A percentile compares a stretch with the other conserved stretches of the same genome.
phyloP scores from a whole-genome alignment of 306 rosid species.

The Vigna unguiculata region DNA sequence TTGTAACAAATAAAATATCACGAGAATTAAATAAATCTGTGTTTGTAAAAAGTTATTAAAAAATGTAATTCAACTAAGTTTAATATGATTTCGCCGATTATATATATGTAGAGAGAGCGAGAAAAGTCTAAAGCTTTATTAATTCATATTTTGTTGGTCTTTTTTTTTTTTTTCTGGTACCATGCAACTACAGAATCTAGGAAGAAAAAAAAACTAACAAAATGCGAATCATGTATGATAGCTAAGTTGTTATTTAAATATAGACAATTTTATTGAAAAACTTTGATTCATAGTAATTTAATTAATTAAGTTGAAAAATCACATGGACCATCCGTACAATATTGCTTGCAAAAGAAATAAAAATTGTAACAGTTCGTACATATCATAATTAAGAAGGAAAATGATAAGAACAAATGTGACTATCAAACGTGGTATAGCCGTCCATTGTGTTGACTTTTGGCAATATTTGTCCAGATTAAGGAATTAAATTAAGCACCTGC shows the following conservation, averaged over 20 bases:
- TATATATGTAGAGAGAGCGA: no score
- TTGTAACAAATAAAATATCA: no score
- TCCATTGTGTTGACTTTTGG: background rate
- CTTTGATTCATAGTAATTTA: background rate
- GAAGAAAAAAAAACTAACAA: background rate
- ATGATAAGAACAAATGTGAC: conserved; percentile 2
- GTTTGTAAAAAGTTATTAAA: no score
- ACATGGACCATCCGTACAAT: background rate
- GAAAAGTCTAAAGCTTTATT: no score
- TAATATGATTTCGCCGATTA: no score
- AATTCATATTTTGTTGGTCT: no score
- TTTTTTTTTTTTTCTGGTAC: no score
- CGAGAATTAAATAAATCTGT: no score
- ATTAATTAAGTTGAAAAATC: background rate
- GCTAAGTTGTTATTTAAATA: background rate
- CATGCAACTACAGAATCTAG: no score
- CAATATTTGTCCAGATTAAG: background rate
- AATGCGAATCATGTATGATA: background rate
- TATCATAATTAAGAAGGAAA: background rate
- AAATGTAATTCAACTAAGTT: no score
- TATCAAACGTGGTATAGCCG: conserved; percentile 2
- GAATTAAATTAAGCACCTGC: background rate
- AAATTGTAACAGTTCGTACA: background rate
- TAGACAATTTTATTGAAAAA: background rate
- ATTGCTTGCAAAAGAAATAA: background rate